Conservation (phyloP, 495 filamentous ascomycete genomes). For the Immersiella caudata region DNA sequence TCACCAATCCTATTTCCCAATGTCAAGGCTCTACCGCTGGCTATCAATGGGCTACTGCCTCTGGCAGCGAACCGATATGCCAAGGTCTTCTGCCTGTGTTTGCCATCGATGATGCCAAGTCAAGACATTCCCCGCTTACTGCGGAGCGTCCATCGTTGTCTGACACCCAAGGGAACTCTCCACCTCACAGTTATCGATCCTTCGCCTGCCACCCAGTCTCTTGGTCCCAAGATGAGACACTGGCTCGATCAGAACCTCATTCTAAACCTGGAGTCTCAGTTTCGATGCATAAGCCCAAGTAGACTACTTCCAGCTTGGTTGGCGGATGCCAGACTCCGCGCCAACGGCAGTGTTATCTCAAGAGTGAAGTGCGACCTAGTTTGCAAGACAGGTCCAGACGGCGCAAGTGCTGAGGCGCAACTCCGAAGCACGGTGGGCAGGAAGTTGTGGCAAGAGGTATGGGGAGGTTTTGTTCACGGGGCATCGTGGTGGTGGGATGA, state of each 20-base stretch:
- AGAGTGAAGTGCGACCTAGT: constrained; percentile 42
- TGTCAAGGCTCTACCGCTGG: constrained; percentile 38
- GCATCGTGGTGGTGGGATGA: constrained; percentile 58
- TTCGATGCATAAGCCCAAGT: constrained; percentile 48
- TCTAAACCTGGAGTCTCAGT: constrained; percentile 47
- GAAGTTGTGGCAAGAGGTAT: constrained; percentile 50
- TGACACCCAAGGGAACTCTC: constrained; percentile 42
- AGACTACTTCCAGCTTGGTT: constrained; percentile 49
- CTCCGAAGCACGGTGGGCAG: constrained; percentile 43
- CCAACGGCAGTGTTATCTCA: constrained; percentile 36
- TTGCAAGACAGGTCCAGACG: constrained; percentile 9
- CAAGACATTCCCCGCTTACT: constrained; percentile 43
- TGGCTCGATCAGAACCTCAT: constrained; percentile 55
- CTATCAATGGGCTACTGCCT: constrained; percentile 36
- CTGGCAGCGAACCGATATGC: constrained; percentile 41
- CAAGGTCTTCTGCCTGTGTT: constrained; percentile 37
- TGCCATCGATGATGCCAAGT: constrained; percentile 43
- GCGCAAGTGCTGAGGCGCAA: constrained; percentile 31
- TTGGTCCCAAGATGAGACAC: constrained; percentile 48
- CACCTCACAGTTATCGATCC: constrained; percentile 53
- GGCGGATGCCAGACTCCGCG: constrained; percentile 42
- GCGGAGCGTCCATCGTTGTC: constrained; percentile 43
- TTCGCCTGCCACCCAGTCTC: constrained; percentile 42
- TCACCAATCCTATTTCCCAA: constrained; percentile 42
- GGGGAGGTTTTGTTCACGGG: constrained; percentile 49